These are phyloP conservation scores for Bruguiera parviflora DNA, from an alignment of 345 rosid genomes.

Conservation along the genomic window DNA sequence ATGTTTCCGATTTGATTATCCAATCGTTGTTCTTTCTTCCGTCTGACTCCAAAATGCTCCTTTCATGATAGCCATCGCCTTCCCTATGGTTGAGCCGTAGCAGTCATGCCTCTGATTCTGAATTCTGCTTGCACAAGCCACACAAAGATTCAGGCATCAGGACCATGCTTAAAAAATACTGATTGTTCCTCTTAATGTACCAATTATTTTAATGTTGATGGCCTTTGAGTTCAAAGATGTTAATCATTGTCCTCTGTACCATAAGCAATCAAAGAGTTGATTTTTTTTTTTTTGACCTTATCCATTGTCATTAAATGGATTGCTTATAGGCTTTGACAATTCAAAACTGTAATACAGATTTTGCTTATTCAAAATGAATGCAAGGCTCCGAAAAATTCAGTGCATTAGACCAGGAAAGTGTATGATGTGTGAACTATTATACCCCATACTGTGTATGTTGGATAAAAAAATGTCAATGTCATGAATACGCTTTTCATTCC, in stretches of 20 bases:
- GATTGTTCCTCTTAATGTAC: background rate
- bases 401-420: background rate
- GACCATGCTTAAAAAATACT: background rate
- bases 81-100: conserved; percentile 8
- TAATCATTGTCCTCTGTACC: background rate
- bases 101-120: conserved; percentile 3
- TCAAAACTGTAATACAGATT: background rate
- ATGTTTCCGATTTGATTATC: background rate
- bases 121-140: conserved; percentile 12
- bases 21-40: conserved; percentile 7
- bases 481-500: background rate
- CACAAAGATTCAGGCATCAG: too few species aligned
- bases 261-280: background rate
- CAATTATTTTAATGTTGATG: too few species aligned
- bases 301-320: background rate
- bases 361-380: background rate
- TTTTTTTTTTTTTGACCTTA: background rate
- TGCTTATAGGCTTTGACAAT: background rate
- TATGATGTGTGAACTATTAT: background rate
- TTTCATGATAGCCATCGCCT: conserved; percentile 4
- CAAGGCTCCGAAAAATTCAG: background rate
- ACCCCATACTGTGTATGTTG: background rate
- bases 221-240: background rate
- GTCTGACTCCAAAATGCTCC: conserved; percentile 6
- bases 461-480: background rate